Percentiles rank a stretch among this genome's conserved stretches.
phyloP scores from a whole-genome alignment of 225 moss, liverwort and hornwort species.

The Polytrichum formosum region DNA sequence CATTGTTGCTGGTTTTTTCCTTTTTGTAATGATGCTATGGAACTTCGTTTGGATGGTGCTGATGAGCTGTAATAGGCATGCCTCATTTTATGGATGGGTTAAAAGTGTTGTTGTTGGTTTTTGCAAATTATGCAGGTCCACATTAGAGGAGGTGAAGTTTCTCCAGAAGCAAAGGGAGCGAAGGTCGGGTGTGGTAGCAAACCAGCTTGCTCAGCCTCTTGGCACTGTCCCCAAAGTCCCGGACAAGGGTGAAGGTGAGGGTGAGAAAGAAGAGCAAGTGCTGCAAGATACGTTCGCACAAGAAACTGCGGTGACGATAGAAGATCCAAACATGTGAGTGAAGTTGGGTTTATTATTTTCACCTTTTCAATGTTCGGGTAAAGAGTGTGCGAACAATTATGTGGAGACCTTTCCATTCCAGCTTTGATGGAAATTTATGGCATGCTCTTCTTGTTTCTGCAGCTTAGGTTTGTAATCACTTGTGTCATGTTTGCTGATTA shows the following conservation, averaged over 20 bases:
- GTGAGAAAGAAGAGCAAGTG: conserved; percentile 94
- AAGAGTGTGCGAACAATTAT: background rate
- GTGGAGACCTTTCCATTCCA: background rate
- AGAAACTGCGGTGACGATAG: conserved; percentile 83
- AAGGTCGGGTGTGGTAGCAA: conserved; percentile 53
- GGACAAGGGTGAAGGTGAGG: conserved; percentile 81
- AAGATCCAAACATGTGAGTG: conserved; percentile 93
- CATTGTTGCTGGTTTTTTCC: background rate
- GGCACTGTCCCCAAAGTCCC: conserved; percentile 53
- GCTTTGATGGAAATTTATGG: background rate
- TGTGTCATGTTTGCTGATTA: background rate
- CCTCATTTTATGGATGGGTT: background rate
- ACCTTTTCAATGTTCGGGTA: background rate
- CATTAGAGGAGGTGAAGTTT: conserved; percentile 83
- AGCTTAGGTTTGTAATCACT: background rate
- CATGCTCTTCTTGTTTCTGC: background rate
- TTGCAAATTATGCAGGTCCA: conserved; percentile 52
- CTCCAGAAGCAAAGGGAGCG: conserved; percentile 76
- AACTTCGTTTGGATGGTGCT: background rate
- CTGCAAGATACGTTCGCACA: conserved; percentile 91
- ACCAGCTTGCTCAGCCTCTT: conserved; percentile 40
- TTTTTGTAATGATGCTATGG: too few relatives aligned
- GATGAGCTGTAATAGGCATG: background rate
- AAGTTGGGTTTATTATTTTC: background rate
- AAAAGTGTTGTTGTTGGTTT: background rate